Evolutionary conservation across 257 asterid genomes (phyloP).

Genomic region (Ajuga chamaepitys): DNA sequence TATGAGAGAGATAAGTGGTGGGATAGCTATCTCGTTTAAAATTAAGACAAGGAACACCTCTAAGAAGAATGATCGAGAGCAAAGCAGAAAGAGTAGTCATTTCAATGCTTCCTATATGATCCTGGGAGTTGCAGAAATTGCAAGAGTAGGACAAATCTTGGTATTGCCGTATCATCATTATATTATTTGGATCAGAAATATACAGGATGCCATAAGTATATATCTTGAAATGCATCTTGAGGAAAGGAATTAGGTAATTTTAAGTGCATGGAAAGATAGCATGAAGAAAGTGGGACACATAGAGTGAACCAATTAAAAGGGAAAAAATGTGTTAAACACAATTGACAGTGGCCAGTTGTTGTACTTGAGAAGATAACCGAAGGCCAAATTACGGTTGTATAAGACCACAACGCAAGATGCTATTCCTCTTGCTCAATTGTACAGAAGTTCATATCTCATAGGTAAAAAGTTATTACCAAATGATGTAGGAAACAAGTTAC

Average conservation of each 20-base stretch:
- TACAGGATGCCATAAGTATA: background rate
- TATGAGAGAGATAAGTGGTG: background rate
- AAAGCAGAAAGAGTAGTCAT: background rate
- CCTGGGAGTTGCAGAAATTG: constrained; percentile 3
- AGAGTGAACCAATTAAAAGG: background rate
- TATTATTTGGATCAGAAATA: background rate
- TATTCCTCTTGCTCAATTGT: background rate
- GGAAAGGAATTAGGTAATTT: background rate
- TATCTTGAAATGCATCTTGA: background rate
- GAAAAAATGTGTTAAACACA: background rate
- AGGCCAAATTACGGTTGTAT: background rate
- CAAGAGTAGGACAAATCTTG: background rate
- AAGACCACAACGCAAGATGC: background rate
- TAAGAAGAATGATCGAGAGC: background rate
- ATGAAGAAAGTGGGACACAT: background rate
- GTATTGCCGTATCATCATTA: background rate
- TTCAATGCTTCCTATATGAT: constrained; percentile 1
- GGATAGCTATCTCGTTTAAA: background rate
- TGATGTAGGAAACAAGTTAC: constrained; percentile 3
- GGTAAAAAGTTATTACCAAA: background rate
- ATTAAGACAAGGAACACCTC: background rate
- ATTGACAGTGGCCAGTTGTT: background rate
- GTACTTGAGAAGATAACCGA: background rate
- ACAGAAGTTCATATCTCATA: background rate
- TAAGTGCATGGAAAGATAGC: background rate